phyloP scores from a whole-genome alignment of 805 yeast genomes.

The Spathaspora passalidarum region DNA sequence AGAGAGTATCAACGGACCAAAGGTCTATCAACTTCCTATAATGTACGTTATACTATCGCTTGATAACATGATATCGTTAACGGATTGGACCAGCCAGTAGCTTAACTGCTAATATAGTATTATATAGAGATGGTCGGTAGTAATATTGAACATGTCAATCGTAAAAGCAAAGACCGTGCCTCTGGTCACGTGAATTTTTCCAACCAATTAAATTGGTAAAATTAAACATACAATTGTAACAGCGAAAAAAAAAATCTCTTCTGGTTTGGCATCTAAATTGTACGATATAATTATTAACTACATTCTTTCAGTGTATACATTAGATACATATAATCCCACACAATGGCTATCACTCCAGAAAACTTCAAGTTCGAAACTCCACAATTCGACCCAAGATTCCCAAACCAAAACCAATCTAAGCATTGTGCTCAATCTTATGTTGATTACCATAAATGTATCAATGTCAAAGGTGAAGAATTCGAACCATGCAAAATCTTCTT shows the following conservation, averaged over 20 bases:
- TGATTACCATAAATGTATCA: constrained; percentile 96
- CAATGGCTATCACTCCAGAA: constrained; percentile 38
- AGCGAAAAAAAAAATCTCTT: neutral
- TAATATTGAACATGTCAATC: too few species aligned
- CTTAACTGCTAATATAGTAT: neutral
- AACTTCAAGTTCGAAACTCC: constrained; percentile 42
- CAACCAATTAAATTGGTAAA: constrained; percentile 9
- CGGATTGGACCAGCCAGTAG: constrained; percentile 10
- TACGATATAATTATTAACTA: neutral
- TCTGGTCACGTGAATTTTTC: constrained; percentile 5
- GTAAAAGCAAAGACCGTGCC: neutral
- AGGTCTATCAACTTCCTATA: constrained; percentile 11
- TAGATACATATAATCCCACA: neutral
- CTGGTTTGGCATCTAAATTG: neutral
- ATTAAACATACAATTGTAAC: constrained; percentile 1
- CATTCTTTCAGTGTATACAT: neutral
- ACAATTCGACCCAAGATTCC: constrained; percentile 87
- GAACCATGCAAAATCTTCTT: constrained; percentile 96
- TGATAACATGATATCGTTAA: constrained; percentile 1
- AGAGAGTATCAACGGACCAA: constrained; percentile 9
- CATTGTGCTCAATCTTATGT: constrained; percentile 98
- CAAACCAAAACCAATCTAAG: constrained; percentile 95
- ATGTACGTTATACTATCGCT: constrained; percentile 8
- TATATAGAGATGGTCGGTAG: too few species aligned
- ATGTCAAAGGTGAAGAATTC: constrained; percentile 96